Base-by-base conservation (phyloP, 176 grass and related monocot genomes). In the Aechmea fasciata region DNA sequence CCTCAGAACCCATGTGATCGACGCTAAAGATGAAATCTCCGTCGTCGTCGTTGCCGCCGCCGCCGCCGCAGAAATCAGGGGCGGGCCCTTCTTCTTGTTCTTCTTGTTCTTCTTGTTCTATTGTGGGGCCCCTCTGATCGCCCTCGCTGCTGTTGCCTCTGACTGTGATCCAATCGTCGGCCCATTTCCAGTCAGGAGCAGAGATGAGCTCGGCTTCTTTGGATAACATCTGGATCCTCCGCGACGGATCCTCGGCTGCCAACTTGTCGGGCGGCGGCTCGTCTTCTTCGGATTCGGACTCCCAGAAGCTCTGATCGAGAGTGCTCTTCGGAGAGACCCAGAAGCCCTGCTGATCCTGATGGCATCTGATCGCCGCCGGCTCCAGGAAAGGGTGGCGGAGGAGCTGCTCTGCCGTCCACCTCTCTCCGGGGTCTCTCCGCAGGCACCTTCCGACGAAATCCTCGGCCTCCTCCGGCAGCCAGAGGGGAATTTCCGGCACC, bases 331-430 rank as follows among this genome's bases (percentile, higher is more conserved):
- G 77, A 14, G 82, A 84, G 3, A 79, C 67, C 17, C 74, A 79
- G 6, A 25, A 23, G 52, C 15, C 51, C 15, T 57, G 14, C 15
- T 57, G 14, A 13, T 13, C n/a, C 52, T 3, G 52, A 15, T 0
- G 14, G 0, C 12, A 17, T 41, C 33, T 41, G 33, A 41, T 41
- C 5, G 33, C 33, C 4, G 5, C 4, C 3, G 25, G 15, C 9
- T 4, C 49, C 15, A 84, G 51, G 77, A 84, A 84, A 3, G 29
- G 51, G 52, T 84, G 82, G 4, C 49, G 11, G 1, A 83, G 85
- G n/a, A 83, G 85, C 69, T 74, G 73, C 47, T 77, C 73, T 7
- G 80, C 85, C 47, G 80, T 83, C 80, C 85, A 80, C 65, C 85
- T 10, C 54, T 87, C 55, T 2, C 1, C 1, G 14, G 80, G 68